Percentiles rank a stretch among this genome's conserved stretches.
phyloP scores from a whole-genome alignment of 2,329 filamentous ascomycete species.

The Zymoseptoria crescenta region DNA sequence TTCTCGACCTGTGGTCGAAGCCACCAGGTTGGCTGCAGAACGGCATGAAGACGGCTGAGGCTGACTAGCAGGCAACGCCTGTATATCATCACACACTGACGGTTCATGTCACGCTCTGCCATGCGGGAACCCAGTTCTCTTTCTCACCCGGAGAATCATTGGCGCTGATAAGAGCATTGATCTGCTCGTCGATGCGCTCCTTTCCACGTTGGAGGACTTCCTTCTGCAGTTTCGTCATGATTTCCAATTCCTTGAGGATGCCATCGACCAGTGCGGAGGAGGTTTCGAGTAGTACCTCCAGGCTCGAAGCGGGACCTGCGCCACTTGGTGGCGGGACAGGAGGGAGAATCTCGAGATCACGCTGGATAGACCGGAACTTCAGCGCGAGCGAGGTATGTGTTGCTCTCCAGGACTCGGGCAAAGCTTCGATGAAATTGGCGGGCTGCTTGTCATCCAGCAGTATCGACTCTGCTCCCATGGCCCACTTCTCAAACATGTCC shows the following conservation, averaged over 20 bases:
- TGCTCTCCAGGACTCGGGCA: conserved; percentile 53
- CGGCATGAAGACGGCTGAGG: neutral
- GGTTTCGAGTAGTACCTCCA: conserved; percentile 43
- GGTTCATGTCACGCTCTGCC: conserved; percentile 18
- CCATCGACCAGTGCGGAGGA: conserved; percentile 46
- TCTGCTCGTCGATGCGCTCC: conserved; percentile 46
- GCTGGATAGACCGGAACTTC: conserved; percentile 49
- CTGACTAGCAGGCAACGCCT: neutral
- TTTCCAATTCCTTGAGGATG: conserved; percentile 55
- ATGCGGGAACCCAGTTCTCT: conserved; percentile 23
- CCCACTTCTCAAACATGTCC: conserved; percentile 54
- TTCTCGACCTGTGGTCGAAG: conserved; percentile 41
- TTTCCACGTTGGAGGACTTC: conserved; percentile 51
- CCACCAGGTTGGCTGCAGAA: conserved; percentile 12
- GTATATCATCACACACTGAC: neutral
- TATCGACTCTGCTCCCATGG: conserved; percentile 25
- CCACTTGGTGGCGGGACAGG: conserved; percentile 16
- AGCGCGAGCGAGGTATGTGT: conserved; percentile 48
- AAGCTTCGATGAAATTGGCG: conserved; percentile 47
- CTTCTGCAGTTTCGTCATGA: conserved; percentile 55
- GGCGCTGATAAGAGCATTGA: conserved; percentile 13
- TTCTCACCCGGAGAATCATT: conserved; percentile 5
- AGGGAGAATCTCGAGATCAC: conserved; percentile 44
- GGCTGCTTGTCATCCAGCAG: conserved; percentile 16
- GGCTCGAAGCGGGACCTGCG: conserved; percentile 27